phyloP scores from a whole-genome alignment of 202 grass and related monocot species.

The Bolboschoenoplectus hybrid region DNA sequence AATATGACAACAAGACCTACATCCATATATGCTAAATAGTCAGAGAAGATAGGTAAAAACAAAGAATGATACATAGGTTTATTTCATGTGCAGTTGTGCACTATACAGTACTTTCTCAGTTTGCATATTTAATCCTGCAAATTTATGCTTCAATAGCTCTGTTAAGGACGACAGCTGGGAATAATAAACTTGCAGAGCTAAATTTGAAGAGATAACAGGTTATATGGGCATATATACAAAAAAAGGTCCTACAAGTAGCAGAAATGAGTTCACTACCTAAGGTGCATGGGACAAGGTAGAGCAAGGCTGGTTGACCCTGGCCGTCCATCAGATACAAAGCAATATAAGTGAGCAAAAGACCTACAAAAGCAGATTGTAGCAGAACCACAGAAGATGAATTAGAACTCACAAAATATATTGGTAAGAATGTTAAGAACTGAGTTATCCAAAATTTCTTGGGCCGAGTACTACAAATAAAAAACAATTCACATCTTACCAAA shows the following conservation, averaged over 20 bases:
- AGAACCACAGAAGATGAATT: conserved; percentile 26
- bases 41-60: background rate
- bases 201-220: background rate
- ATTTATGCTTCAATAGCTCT: background rate
- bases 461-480: conserved; percentile 29
- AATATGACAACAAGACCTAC: conserved; percentile 74
- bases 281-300: conserved; percentile 92
- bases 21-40: background rate
- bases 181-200: background rate
- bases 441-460: background rate
- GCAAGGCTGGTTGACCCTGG: conserved; percentile 82
- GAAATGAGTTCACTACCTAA: conserved; percentile 56
- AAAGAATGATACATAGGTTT: background rate
- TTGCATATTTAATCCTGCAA: background rate
- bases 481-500: conserved; percentile 61
- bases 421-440: background rate
- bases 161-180: background rate
- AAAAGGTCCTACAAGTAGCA: background rate
- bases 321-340: conserved; percentile 82
- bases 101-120: background rate
- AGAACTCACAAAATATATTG: conserved; percentile 22
- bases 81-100: background rate
- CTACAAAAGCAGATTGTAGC: conserved; percentile 39
- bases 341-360: conserved; percentile 82
- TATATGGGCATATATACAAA: background rate